These are phyloP conservation scores for Begonia fuchsioides DNA, from an alignment of 306 rosid genomes.

Conservation along the genomic window DNA sequence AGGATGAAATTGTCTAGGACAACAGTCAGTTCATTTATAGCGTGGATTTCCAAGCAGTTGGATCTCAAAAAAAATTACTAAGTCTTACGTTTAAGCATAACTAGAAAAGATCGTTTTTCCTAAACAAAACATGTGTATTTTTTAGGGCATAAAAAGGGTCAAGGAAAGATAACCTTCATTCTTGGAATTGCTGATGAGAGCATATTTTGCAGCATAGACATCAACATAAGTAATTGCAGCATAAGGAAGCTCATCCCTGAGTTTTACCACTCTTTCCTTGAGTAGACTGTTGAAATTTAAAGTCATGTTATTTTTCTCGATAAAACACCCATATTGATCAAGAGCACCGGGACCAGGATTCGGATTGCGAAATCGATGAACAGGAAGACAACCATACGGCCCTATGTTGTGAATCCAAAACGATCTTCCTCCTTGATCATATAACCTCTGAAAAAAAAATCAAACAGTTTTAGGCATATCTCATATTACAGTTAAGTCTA, in stretches of 20 bases:
- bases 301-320: slow-evolving; percentile 46
- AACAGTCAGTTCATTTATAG: no score
- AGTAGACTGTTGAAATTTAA: slow-evolving; percentile 35
- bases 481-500: no score
- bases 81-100: background rate
- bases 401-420: slow-evolving; percentile 38
- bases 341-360: slow-evolving; percentile 2
- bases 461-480: no score
- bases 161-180: slow-evolving; percentile 11
- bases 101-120: background rate
- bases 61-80: background rate
- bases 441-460: slow-evolving; percentile 5
- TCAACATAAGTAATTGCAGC: slow-evolving; percentile 76
- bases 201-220: slow-evolving; percentile 52
- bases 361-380: background rate
- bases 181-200: slow-evolving; percentile 39
- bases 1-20: no score
- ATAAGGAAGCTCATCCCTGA: slow-evolving; percentile 32
- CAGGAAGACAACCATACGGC: slow-evolving; percentile 29
- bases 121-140: background rate
- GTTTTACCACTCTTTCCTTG: slow-evolving; percentile 24
- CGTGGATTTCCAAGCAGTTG: background rate
- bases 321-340: slow-evolving; percentile 46
- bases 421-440: slow-evolving; percentile 21
- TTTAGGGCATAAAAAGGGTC: background rate